A percentile compares a stretch with the other conserved stretches of the same genome.
Evolutionary conservation across 352 stramenopile species (phyloP).

Genomic region (Phytophthora foliorum): DNA sequence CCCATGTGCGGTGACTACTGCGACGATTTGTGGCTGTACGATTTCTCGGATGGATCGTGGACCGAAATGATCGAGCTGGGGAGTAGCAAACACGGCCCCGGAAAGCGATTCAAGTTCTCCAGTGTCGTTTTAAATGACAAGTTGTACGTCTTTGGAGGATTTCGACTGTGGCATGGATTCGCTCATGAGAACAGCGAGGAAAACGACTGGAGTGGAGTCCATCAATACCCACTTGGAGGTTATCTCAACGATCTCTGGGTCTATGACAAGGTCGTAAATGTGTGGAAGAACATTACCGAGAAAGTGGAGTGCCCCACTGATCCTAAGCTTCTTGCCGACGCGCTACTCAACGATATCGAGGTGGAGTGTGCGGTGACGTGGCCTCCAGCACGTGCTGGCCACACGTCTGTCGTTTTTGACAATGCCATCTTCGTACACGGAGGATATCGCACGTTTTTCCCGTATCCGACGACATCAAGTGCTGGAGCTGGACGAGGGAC

Average conservation of each 20-base stretch:
- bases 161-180: slow-evolving; percentile 97
- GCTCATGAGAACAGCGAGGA: slow-evolving; percentile 89
- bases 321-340: slow-evolving; percentile 47
- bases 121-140: slow-evolving; percentile 71
- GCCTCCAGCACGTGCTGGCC: slow-evolving; percentile 88
- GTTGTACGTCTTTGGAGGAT: slow-evolving; percentile 93
- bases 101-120: slow-evolving; percentile 95
- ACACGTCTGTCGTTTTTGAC: slow-evolving; percentile 84
- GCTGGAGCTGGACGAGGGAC: slow-evolving; percentile 79
- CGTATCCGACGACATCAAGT: slow-evolving; percentile 92
- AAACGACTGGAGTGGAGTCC: slow-evolving; percentile 85
- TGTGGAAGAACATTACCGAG: slow-evolving; percentile 82
- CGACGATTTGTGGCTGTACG: slow-evolving; percentile 96
- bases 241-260: slow-evolving; percentile 97
- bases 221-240: slow-evolving; percentile 88
- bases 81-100: slow-evolving; percentile 65
- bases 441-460: slow-evolving; percentile 96
- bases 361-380: slow-evolving; percentile 88
- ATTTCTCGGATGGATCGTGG: slow-evolving; percentile 92
- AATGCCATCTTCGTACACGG: slow-evolving; percentile 91
- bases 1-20: slow-evolving; percentile 96
- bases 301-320: slow-evolving; percentile 62
- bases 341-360: slow-evolving; percentile 75
- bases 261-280: slow-evolving; percentile 69
- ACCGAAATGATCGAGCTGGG: slow-evolving; percentile 86